Conservation (phyloP, 805 yeast species). For the Candida silvicultrix region DNA sequence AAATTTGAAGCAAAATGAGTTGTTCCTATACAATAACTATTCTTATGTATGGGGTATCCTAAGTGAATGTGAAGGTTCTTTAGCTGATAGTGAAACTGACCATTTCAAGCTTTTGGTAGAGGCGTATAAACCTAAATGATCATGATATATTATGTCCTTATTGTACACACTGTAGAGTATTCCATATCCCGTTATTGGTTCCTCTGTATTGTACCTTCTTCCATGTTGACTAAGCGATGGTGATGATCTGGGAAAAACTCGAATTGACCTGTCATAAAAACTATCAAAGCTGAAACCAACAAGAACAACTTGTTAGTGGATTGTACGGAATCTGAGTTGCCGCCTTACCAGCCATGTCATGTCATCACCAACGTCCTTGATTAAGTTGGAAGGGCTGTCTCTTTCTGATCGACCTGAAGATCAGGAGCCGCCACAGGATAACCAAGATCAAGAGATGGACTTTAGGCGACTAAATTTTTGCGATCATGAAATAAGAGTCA, state of each 20-base stretch:
- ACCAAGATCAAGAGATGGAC: neutral
- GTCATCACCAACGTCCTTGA: neutral
- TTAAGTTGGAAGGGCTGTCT: neutral
- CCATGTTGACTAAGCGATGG: neutral
- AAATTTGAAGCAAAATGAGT: conserved; percentile 50
- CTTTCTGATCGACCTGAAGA: neutral
- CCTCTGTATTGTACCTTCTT: too few relatives aligned
- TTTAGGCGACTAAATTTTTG: neutral
- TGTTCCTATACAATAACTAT: conserved; percentile 58
- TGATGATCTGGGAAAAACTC: neutral
- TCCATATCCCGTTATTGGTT: too few relatives aligned
- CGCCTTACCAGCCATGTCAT: neutral
- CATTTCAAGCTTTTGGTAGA: conserved; percentile 39
- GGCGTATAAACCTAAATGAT: conserved; percentile 28
- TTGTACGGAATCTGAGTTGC: too few relatives aligned
- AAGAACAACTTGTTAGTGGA: too few relatives aligned
- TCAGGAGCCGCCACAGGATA: neutral
- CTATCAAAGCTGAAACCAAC: too few relatives aligned
- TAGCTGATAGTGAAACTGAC: conserved; percentile 35
- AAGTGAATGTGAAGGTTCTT: conserved; percentile 32
- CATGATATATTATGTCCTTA: too few relatives aligned
- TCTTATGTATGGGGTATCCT: conserved; percentile 21
- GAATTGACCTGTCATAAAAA: neutral
- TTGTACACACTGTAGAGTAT: too few relatives aligned
- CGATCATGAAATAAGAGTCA: conserved; percentile 23